Base-by-base conservation (phyloP, 192 early-diverging fungal species). In the Podila verticillata region DNA sequence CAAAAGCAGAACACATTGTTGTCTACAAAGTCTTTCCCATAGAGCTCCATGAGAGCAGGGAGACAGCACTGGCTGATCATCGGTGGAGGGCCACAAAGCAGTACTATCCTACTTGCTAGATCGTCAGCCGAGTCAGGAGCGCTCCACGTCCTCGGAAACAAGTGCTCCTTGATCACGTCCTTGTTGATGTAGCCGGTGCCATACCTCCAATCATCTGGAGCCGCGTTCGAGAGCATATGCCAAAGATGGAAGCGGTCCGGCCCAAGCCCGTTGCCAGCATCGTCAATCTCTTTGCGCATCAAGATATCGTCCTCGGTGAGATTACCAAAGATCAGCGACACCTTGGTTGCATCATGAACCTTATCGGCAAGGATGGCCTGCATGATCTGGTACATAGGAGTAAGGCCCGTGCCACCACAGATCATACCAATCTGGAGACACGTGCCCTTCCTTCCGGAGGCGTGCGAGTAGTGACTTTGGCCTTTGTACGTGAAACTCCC, bases 401-500 rank as follows among this genome's bases (percentile, higher is more conserved):
- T 95, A 60, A 96, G 92, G 17, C 92, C 95, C 20, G 93, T 91
- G n/a, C 96, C 96, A 44, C 94, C 95, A 24, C 92, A 93, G 72
- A 97, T 87, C 91, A 96, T 85, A 34, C 90, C 92, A 36, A 97
- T 87, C 66, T 93, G 84, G 35, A 87, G 81, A 57, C 85, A 84
- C 63, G 86, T 83, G 70, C 88, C 91, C 12, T 34, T 67, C 35
- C 47, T 48, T 61, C 63, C 63, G 13, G 39, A 58, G 1, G 57
- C 9, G 26, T 68, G 48, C 2, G 65, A 39, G 36, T 79, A 82
- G 36, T 59, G 56, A 24, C 86, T 79, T 65, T 62, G 69, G 32
- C 91, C 83, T 72, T 83, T 80, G 75, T 96, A 95, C 48, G 84
- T 78, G 74, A 84, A 91, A 75, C 94, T 93, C 57, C 82, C 84